Conservation (phyloP, 148 eudicot species). For the Chenopodium berlandieri region DNA sequence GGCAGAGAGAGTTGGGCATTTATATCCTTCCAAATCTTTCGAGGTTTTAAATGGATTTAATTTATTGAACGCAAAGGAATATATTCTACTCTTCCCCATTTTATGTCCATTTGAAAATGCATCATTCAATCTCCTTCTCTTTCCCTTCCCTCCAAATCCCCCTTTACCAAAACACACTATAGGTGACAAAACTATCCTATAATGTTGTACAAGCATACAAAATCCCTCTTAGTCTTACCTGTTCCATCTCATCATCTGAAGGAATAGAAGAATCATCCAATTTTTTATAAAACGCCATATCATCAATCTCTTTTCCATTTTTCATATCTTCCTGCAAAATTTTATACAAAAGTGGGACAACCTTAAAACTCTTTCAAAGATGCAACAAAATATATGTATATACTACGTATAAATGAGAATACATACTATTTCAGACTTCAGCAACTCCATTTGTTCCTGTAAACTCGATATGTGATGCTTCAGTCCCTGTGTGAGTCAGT, state of each 20-base stretch:
- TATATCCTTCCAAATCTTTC: neutral
- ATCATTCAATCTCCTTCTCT: neutral
- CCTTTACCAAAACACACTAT: neutral
- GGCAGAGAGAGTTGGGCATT: neutral
- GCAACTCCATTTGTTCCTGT: conserved; percentile 51
- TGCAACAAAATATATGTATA: conserved; percentile 6
- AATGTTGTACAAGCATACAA: conserved; percentile 11
- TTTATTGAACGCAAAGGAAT: neutral
- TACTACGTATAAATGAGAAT: neutral
- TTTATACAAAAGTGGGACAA: conserved; percentile 2
- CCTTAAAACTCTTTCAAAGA: neutral
- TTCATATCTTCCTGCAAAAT: conserved; percentile 49
- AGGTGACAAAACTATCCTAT: neutral
- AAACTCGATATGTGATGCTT: conserved; percentile 72
- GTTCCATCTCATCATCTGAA: conserved; percentile 41
- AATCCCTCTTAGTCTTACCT: conserved; percentile 38
- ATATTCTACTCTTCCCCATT: neutral
- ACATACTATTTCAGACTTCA: conserved; percentile 70
- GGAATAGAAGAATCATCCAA: conserved; percentile 38
- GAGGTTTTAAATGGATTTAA: neutral
- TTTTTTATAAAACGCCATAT: conserved; percentile 46
- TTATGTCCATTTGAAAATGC: neutral
- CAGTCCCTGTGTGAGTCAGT: conserved; percentile 53
- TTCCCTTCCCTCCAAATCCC: neutral
- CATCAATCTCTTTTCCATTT: conserved; percentile 44